Percentiles rank a stretch among this genome's conserved stretches.
phyloP scores from a whole-genome alignment of 2,329 filamentous ascomycete genomes.

The Byssothecium circinans region DNA sequence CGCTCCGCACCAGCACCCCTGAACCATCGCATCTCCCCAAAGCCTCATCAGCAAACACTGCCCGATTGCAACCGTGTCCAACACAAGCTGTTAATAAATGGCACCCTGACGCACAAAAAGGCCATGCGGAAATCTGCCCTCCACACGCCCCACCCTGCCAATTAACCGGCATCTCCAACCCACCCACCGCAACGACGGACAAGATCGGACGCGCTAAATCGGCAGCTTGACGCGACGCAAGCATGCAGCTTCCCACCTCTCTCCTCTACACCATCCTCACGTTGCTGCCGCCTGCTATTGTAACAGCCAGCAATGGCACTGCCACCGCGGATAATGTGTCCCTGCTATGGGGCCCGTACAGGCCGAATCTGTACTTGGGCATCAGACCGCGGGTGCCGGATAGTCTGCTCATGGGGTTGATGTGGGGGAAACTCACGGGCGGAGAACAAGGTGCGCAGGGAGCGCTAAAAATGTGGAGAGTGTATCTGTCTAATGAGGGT shows the following conservation, averaged over 20 bases:
- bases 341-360: slow-evolving; percentile 93
- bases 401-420: slow-evolving; percentile 75
- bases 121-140: background rate
- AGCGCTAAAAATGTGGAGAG: background rate
- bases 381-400: slow-evolving; percentile 78
- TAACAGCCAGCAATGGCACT: slow-evolving; percentile 15
- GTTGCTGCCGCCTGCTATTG: slow-evolving; percentile 13
- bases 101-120: background rate
- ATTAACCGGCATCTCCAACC: background rate
- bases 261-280: slow-evolving; percentile 21
- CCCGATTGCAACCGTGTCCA: too few species aligned
- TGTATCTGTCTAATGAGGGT: slow-evolving; percentile 8
- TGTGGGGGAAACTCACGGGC: slow-evolving; percentile 85
- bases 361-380: slow-evolving; percentile 90
- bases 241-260: slow-evolving; percentile 23
- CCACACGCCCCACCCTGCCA: background rate
- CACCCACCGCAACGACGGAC: background rate
- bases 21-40: too few species aligned
- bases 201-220: slow-evolving; percentile 8
- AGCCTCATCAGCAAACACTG: too few species aligned
- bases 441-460: slow-evolving; percentile 69
- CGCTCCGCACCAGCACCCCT: too few species aligned
- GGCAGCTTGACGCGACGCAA: slow-evolving; percentile 6
- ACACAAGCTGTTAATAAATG: background rate
- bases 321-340: slow-evolving; percentile 64